These are phyloP conservation scores for Calycina herbarum DNA, from an alignment of 2,329 filamentous ascomycete species.

Conservation along the genomic window DNA sequence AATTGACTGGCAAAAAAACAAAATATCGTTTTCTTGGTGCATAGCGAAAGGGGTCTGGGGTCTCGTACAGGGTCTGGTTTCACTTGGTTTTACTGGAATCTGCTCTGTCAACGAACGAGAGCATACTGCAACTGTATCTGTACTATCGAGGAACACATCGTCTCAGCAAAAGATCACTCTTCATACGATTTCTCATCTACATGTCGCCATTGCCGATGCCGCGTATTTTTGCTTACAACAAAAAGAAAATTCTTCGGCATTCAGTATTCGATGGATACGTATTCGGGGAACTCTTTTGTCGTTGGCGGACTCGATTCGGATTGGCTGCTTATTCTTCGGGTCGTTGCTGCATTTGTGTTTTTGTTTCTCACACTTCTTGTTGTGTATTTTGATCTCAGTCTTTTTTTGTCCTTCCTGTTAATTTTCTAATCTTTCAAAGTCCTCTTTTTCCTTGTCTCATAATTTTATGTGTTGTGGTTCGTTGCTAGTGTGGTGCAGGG, in stretches of 20 bases:
- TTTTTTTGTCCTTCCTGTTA: neutral
- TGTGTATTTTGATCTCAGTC: slow-evolving; percentile 1
- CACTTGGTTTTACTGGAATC: neutral
- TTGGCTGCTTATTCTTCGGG: neutral
- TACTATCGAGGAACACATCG: neutral
- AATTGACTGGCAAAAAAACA: slow-evolving; percentile 22
- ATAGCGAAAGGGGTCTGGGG: slow-evolving; percentile 33
- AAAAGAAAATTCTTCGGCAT: neutral
- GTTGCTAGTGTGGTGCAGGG: neutral
- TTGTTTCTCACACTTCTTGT: slow-evolving; percentile 2
- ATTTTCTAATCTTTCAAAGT: neutral
- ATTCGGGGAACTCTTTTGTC: neutral
- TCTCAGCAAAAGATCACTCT: neutral
- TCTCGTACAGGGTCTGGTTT: slow-evolving; percentile 27
- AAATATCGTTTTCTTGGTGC: slow-evolving; percentile 29
- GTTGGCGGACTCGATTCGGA: neutral
- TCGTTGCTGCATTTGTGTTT: slow-evolving; percentile 4
- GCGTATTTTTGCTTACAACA: neutral
- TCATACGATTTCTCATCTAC: neutral
- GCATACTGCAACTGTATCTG: slow-evolving; percentile 1
- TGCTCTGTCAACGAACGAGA: neutral
- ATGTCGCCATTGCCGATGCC: neutral
- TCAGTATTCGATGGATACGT: neutral
- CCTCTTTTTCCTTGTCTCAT: slow-evolving; percentile 1
- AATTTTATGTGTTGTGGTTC: neutral